Evolutionary conservation across 345 rosid genomes (phyloP).

Genomic region (Brassica incana): DNA sequence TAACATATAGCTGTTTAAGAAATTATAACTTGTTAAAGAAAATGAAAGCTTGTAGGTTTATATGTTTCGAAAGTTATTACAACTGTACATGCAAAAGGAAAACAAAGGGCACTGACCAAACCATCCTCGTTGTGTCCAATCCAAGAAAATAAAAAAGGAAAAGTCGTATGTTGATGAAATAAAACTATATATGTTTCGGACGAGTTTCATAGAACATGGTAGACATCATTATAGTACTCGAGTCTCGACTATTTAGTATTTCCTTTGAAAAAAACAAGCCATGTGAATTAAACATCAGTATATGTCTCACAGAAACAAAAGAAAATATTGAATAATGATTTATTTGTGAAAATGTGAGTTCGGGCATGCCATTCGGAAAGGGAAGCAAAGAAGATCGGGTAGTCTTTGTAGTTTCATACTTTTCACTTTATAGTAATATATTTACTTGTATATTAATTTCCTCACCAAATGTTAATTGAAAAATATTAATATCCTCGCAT

Average conservation of each 20-base stretch:
- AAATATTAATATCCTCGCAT: constrained; percentile 4
- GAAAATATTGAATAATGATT: not conserved
- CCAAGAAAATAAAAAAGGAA: constrained; percentile 18
- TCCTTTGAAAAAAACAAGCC: not conserved
- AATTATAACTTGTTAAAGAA: not conserved
- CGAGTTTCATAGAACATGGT: constrained; percentile 26
- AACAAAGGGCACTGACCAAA: constrained; percentile 25
- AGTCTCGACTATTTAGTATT: constrained; percentile 17
- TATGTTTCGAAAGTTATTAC: not conserved
- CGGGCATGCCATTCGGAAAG: constrained; percentile 36
- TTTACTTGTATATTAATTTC: not conserved
- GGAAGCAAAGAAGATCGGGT: constrained; percentile 18
- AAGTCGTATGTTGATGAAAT: constrained; percentile 22
- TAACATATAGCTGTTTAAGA: not conserved
- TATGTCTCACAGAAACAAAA: not conserved
- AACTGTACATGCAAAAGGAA: not conserved
- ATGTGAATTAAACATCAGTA: not conserved
- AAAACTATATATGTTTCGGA: constrained; percentile 19
- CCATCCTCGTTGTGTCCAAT: constrained; percentile 36
- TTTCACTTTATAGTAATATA: constrained; percentile 26
- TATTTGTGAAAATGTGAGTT: constrained; percentile 17
- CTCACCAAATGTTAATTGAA: constrained; percentile 2
- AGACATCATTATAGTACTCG: constrained; percentile 11
- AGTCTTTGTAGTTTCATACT: constrained; percentile 29
- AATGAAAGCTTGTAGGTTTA: not conserved